Base-by-base conservation (phyloP, 108 stramenopile species). In the Fragilaria radians region DNA sequence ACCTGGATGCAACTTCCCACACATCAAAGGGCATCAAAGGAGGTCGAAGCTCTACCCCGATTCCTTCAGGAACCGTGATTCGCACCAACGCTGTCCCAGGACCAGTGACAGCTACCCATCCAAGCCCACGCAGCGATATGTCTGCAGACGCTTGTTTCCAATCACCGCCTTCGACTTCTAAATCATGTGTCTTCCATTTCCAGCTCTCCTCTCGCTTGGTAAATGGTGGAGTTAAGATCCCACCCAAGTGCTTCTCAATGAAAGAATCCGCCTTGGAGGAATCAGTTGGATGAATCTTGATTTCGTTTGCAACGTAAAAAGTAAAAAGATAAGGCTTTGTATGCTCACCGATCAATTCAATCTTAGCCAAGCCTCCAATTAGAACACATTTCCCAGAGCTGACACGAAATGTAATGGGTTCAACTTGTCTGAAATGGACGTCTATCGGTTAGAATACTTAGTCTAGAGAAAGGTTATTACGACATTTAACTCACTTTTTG, bases 41-140 rank as follows among this genome's bases (percentile, higher is more conserved):
- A 27, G 88, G 88, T 42, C 92, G 74, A 11, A 94, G 81, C 9
- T 81, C 72, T 21, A 94, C 70, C 0, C 88, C 93, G 28, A 90
- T 84, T 19, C 93, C 89, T 54, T 88, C 88, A 1, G 91, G 91
- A 42, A 90, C 89, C 50, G 74, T 80, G 45, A 95, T 73, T 57
- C 78, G 62, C 4, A 95, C 65, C 25, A 77, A 71, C 3, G 84
- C 92, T 19, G 42, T 65, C 7, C 95, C 95, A 19, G 87, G 81
- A 27, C 98, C 98, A 4, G 96, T 96, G 3, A 97, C 89, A n/a
- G 93, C 72, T 5, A 98, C 78, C 96, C 96, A 98, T 23, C 98
- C 98, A 24, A 98, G 80, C 24, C 98, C 98, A 4, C 91, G 73
- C 31, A 98, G 62, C 14, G 88, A 81, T 30, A 98, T 88, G 53